Evolutionary conservation across 2,329 filamentous ascomycete genomes (phyloP).

Genomic region (Blumeria hordei): DNA sequence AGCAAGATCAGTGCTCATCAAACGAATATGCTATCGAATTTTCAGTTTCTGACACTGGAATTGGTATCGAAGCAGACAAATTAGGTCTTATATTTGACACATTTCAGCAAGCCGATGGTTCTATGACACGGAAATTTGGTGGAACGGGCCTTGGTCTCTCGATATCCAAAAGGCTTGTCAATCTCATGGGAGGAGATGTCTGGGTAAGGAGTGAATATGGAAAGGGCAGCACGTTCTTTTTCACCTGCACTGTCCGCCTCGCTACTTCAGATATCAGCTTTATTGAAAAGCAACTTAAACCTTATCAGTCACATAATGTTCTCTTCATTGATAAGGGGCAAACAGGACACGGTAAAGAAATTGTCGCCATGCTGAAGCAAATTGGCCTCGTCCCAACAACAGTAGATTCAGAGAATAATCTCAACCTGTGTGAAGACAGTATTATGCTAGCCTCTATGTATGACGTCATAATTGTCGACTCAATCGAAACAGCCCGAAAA

Average conservation of each 20-base stretch:
- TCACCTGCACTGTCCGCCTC: slow-evolving; percentile 75
- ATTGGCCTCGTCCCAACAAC: slow-evolving; percentile 65
- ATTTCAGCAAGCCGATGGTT: slow-evolving; percentile 94
- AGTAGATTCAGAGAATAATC: slow-evolving; percentile 54
- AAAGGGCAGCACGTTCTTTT: slow-evolving; percentile 84
- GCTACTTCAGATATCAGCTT: slow-evolving; percentile 55
- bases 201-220: slow-evolving; percentile 90
- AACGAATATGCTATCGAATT: slow-evolving; percentile 90
- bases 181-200: slow-evolving; percentile 85
- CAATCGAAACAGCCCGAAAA: slow-evolving; percentile 68
- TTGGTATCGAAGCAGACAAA: slow-evolving; percentile 88
- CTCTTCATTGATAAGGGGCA: slow-evolving; percentile 84
- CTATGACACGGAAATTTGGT: slow-evolving; percentile 86
- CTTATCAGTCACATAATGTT: slow-evolving; percentile 82
- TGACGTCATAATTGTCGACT: slow-evolving; percentile 90
- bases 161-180: slow-evolving; percentile 85
- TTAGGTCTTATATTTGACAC: slow-evolving; percentile 95
- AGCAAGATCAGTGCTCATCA: slow-evolving; percentile 36
- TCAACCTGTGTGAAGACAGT: slow-evolving; percentile 32
- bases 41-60: slow-evolving; percentile 85
- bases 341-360: slow-evolving; percentile 51
- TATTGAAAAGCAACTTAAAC: slow-evolving; percentile 61
- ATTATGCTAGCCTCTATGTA: slow-evolving; percentile 27
- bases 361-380: slow-evolving; percentile 51
- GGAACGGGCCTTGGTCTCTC: slow-evolving; percentile 84